These are phyloP conservation scores for Fimicolochytrium jonesii DNA, from an alignment of 192 early-diverging fungal species.

Conservation along the genomic window DNA sequence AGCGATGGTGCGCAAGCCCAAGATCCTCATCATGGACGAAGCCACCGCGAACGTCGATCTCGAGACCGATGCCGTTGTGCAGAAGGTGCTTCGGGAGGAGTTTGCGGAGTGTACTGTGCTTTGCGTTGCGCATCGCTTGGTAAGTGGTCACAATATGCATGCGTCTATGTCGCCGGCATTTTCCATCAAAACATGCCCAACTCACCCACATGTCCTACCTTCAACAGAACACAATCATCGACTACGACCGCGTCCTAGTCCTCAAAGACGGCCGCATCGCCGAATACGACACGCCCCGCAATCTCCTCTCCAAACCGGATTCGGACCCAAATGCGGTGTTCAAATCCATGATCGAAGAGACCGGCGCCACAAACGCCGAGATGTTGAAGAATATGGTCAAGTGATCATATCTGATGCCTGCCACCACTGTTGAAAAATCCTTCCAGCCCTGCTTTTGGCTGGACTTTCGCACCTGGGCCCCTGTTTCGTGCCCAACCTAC, in stretches of 20 bases:
- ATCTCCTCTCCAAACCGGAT: conserved; percentile 38
- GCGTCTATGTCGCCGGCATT: too few relatives aligned
- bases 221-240: conserved; percentile 51
- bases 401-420: too few relatives aligned
- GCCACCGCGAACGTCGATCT: conserved; percentile 13
- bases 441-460: too few relatives aligned
- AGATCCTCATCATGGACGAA: conserved; percentile 38
- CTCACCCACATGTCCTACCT: too few relatives aligned
- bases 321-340: conserved; percentile 44
- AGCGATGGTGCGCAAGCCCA: conserved; percentile 46
- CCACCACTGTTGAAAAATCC: too few relatives aligned
- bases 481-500: too few relatives aligned
- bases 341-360: conserved; percentile 61
- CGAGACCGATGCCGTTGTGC: conserved; percentile 72
- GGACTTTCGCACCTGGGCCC: too few relatives aligned
- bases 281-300: conserved; percentile 51
- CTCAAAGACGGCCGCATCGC: conserved; percentile 38
- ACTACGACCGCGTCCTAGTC: conserved; percentile 49
- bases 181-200: too few relatives aligned
- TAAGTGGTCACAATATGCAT: too few relatives aligned
- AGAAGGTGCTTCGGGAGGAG: conserved; percentile 52
- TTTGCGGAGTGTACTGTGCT: conserved; percentile 25
- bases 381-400: conserved; percentile 48
- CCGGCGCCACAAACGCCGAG: conserved; percentile 56
- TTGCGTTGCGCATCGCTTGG: conserved; percentile 23